These are phyloP conservation scores for Silene latifolia DNA, from an alignment of 148 eudicot species.

Conservation along the genomic window DNA sequence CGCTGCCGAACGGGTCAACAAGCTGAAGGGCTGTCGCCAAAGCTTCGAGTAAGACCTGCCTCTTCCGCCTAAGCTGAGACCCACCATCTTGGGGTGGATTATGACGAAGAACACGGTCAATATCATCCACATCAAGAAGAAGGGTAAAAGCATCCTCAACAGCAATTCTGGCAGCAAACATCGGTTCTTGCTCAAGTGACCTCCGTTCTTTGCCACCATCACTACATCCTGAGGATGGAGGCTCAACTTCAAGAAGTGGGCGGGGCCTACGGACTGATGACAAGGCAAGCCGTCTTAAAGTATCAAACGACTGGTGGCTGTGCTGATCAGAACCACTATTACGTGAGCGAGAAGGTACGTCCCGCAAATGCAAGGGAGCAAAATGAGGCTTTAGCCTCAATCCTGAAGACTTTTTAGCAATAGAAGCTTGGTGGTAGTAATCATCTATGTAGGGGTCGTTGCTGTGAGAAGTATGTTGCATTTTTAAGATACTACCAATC, in stretches of 20 bases:
- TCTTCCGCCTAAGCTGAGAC: conserved; percentile 48
- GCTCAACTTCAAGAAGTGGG: conserved; percentile 84
- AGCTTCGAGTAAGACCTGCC: conserved; percentile 64
- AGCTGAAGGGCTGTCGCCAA: conserved; percentile 78
- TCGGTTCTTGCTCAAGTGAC: conserved; percentile 86
- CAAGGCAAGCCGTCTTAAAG: conserved; percentile 70
- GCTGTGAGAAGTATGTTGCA: conserved; percentile 88
- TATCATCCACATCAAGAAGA: conserved; percentile 89
- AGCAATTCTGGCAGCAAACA: conserved; percentile 90
- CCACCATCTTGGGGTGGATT: conserved; percentile 78
- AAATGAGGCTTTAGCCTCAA: conserved; percentile 69
- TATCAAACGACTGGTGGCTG: conserved; percentile 74
- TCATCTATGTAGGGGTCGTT: conserved; percentile 90
- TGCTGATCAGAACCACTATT: conserved; percentile 66
- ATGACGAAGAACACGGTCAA: conserved; percentile 63
- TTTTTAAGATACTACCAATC: conserved; percentile 73
- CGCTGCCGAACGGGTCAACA: conserved; percentile 71
- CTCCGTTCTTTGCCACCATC: conserved; percentile 46
- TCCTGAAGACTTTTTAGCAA: conserved; percentile 61
- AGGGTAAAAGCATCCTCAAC: conserved; percentile 77
- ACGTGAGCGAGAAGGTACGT: conserved; percentile 56
- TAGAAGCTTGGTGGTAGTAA: conserved; percentile 91
- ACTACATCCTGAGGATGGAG: conserved; percentile 42
- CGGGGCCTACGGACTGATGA: conserved; percentile 90
- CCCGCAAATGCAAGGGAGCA: conserved; percentile 65